Percentiles rank a stretch among this genome's conserved stretches.
Evolutionary conservation across 495 filamentous ascomycete genomes (phyloP).

Genomic region (Talaromyces proteolyticus): DNA sequence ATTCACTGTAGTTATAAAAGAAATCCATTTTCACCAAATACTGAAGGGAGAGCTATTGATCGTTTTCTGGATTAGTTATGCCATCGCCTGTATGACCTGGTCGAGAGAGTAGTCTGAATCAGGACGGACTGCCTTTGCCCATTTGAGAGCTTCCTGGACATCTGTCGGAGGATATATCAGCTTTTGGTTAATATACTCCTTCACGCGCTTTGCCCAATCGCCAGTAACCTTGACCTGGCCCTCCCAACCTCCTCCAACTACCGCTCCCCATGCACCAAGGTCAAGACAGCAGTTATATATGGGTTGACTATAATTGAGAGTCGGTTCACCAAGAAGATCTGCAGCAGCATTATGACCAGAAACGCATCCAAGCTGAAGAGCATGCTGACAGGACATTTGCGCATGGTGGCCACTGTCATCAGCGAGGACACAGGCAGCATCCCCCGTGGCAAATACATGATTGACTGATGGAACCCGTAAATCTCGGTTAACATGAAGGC

Average conservation of each 20-base stretch:
- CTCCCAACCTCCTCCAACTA: conserved; percentile 17
- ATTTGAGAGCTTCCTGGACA: conserved; percentile 10
- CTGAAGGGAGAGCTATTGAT: too few relatives aligned
- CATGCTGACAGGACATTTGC: conserved; percentile 32
- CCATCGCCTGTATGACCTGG: too few relatives aligned
- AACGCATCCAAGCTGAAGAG: conserved; percentile 19
- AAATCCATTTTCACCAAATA: too few relatives aligned
- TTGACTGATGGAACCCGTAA: too few relatives aligned
- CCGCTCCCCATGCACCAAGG: conserved; percentile 14
- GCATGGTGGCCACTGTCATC: too few relatives aligned
- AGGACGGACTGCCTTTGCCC: conserved; percentile 11
- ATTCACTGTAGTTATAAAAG: too few relatives aligned
- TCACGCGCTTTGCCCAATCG: conserved; percentile 14
- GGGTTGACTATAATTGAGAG: conserved; percentile 13
- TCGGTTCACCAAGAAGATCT: conserved; percentile 11
- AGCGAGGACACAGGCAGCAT: too few relatives aligned
- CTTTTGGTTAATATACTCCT: conserved; percentile 14
- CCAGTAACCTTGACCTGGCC: conserved; percentile 7
- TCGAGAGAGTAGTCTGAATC: too few relatives aligned
- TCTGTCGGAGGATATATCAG: conserved; percentile 17
- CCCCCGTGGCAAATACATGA: too few relatives aligned
- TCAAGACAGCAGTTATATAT: conserved; percentile 17
- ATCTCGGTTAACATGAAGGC: too few relatives aligned
- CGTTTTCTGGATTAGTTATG: too few relatives aligned
- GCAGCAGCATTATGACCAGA: conserved; percentile 25